Conservation (phyloP, 768 basidiomycete genomes). For the Megacollybia marginata region DNA sequence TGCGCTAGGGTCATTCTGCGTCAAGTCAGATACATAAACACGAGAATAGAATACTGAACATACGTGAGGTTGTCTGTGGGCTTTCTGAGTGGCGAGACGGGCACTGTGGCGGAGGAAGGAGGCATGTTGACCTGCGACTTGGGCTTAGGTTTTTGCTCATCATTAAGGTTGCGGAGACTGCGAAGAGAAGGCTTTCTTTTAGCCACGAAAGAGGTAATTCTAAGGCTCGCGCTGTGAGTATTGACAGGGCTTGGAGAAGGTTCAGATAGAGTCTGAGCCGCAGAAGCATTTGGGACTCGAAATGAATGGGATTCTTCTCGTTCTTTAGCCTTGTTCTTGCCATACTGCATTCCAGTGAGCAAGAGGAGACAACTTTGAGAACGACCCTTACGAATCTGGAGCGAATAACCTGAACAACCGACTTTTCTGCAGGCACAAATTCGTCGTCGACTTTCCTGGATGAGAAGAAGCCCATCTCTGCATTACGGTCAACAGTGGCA, state of each 20-base stretch:
- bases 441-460: slow-evolving; percentile 39
- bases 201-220: neutral
- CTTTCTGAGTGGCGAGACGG: slow-evolving; percentile 19
- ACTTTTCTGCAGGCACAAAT: slow-evolving; percentile 28
- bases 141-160: neutral
- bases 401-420: slow-evolving; percentile 51
- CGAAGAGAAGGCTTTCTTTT: neutral
- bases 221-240: neutral
- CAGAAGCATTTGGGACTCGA: slow-evolving; percentile 21
- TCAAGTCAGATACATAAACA: slow-evolving; percentile 1
- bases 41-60: slow-evolving; percentile 14
- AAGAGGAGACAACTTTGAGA: neutral
- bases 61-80: slow-evolving; percentile 51
- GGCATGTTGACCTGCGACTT: slow-evolving; percentile 7
- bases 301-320: slow-evolving; percentile 33
- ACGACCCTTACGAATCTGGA: slow-evolving; percentile 47
- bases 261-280: slow-evolving; percentile 30
- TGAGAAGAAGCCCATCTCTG: slow-evolving; percentile 47
- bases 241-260: slow-evolving; percentile 6
- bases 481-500: slow-evolving; percentile 21
- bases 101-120: slow-evolving; percentile 4
- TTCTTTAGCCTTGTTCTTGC: slow-evolving; percentile 52
- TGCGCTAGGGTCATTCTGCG: slow-evolving; percentile 69
- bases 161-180: neutral
- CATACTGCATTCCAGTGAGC: slow-evolving; percentile 30